These are phyloP conservation scores for Rhinocladiella mackenziei DNA, from an alignment of 2,329 filamentous ascomycete species.

Conservation along the genomic window DNA sequence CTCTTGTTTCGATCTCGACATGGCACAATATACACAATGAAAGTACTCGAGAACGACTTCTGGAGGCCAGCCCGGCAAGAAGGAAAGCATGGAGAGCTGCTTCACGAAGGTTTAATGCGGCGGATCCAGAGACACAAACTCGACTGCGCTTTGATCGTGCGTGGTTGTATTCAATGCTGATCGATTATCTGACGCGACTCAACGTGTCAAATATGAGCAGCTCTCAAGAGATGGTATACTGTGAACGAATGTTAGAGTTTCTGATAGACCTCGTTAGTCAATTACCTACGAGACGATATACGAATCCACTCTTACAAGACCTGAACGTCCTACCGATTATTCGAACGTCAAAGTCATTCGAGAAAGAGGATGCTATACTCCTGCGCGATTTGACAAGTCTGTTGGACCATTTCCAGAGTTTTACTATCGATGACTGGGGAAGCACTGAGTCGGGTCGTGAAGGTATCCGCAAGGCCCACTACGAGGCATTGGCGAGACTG, in stretches of 20 bases:
- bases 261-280: conserved; percentile 88
- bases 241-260: conserved; percentile 89
- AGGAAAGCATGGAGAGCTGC: conserved; percentile 89
- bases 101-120: conserved; percentile 78
- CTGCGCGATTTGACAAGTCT: conserved; percentile 76
- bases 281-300: conserved; percentile 86
- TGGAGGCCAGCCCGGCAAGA: conserved; percentile 69
- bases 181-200: conserved; percentile 75
- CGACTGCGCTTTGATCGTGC: conserved; percentile 84
- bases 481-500: conserved; percentile 68
- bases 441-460: conserved; percentile 68
- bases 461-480: conserved; percentile 77
- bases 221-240: conserved; percentile 68
- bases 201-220: conserved; percentile 48
- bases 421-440: conserved; percentile 87
- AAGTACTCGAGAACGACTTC: conserved; percentile 63
- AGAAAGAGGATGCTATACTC: conserved; percentile 68
- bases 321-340: conserved; percentile 77
- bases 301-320: conserved; percentile 82
- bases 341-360: conserved; percentile 71
- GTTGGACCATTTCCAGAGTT: conserved; percentile 81
- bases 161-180: conserved; percentile 81
- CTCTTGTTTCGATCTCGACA: conserved; percentile 86
- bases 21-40: conserved; percentile 92
- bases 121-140: conserved; percentile 73